phyloP scores from a whole-genome alignment of 441 rosid species.

The Adansonia grandidieri region DNA sequence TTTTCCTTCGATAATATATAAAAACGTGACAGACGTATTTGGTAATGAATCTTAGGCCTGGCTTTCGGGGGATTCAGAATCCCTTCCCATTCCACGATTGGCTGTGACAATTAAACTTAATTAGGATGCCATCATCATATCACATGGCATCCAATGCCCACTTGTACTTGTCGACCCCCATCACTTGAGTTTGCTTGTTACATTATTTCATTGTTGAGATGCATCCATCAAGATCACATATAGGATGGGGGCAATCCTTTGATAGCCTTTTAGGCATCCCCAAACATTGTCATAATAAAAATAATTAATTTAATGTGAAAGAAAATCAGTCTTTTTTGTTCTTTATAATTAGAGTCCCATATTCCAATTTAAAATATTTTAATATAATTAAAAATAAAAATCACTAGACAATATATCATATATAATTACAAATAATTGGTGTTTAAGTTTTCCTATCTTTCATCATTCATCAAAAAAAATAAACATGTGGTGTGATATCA shows the following conservation, averaged over 20 bases:
- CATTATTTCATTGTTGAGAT: background rate
- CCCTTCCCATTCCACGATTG: background rate
- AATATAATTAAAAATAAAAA: too few species aligned
- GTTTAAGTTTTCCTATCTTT: too few species aligned
- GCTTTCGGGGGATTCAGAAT: background rate
- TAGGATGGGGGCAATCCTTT: background rate
- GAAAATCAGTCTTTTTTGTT: background rate
- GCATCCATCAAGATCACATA: background rate
- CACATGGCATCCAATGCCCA: background rate
- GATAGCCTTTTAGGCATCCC: background rate
- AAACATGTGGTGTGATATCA: too few species aligned
- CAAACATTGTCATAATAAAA: background rate
- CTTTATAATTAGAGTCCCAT: too few species aligned
- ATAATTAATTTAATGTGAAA: too few species aligned
- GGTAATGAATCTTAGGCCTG: background rate
- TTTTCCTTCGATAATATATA: background rate
- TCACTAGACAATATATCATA: too few species aligned
- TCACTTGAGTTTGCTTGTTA: background rate
- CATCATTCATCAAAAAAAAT: too few species aligned
- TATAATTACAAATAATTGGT: too few species aligned
- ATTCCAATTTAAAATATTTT: too few species aligned
- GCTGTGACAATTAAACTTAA: background rate
- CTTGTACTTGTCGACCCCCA: background rate
- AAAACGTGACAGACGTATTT: background rate
- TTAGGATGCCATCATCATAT: too few species aligned